Percentiles rank a stretch among this genome's conserved stretches.
Conservation (phyloP, 805 yeast species). For the Sugiyamaella lignohabitans region DNA sequence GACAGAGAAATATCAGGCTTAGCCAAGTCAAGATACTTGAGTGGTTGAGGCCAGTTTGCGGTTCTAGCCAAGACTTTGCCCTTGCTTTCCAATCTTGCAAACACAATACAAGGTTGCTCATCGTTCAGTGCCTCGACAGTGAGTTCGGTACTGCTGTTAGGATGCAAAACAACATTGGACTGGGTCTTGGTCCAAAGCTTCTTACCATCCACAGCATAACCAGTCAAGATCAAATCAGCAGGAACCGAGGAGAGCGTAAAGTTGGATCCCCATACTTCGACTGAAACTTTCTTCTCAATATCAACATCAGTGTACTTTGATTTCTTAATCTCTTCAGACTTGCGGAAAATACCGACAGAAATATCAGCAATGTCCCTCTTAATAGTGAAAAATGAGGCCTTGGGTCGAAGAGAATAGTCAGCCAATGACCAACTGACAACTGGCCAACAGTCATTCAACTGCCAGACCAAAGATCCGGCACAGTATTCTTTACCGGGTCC, state of each 20-base stretch:
- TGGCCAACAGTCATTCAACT: constrained; percentile 48
- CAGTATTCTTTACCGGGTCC: constrained; percentile 30
- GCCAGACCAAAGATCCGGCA: constrained; percentile 49
- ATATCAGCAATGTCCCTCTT: constrained; percentile 37
- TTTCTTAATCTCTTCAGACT: not conserved
- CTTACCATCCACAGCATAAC: constrained; percentile 3
- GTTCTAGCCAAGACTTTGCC: constrained; percentile 28
- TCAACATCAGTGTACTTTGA: constrained; percentile 8
- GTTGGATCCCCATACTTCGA: constrained; percentile 7
- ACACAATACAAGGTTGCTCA: not conserved
- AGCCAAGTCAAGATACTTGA: constrained; percentile 35
- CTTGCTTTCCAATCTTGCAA: constrained; percentile 13
- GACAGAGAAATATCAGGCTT: constrained; percentile 5
- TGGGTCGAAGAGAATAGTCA: constrained; percentile 38
- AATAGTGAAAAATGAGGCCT: constrained; percentile 41
- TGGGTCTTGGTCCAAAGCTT: constrained; percentile 2
- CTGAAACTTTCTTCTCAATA: not conserved
- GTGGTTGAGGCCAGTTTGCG: constrained; percentile 46
- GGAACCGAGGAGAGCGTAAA: not conserved
- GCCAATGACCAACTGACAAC: constrained; percentile 43
- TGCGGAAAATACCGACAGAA: constrained; percentile 32
- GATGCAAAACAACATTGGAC: not conserved
- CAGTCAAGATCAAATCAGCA: constrained; percentile 1
- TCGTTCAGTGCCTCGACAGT: not conserved
- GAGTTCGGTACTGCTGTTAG: not conserved